Conservation (phyloP, 192 early-diverging fungal genomes). For the Linnemannia exigua region DNA sequence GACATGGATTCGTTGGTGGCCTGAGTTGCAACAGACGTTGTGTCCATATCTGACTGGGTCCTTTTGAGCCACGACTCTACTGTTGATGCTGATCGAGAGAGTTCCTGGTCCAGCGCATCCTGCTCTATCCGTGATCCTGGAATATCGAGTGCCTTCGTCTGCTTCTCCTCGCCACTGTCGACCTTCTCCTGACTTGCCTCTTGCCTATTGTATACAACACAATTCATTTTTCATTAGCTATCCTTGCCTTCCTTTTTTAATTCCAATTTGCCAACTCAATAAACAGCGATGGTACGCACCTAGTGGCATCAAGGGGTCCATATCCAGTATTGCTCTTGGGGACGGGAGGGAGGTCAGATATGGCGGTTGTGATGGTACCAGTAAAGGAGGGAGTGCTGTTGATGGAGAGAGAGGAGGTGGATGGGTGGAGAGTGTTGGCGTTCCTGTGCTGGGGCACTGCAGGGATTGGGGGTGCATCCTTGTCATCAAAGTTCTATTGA, state of each 20-base stretch:
- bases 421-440: background rate
- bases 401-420: background rate
- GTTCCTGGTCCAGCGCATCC: constrained; percentile 18
- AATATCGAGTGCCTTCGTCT: background rate
- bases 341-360: constrained; percentile 10
- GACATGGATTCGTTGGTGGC: background rate
- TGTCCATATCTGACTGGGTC: background rate
- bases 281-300: background rate
- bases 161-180: background rate
- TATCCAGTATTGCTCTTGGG: constrained; percentile 7
- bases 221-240: background rate
- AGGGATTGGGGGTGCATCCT: constrained; percentile 44
- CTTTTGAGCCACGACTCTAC: constrained; percentile 41
- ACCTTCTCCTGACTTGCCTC: background rate
- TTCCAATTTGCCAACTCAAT: background rate
- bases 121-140: background rate
- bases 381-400: constrained; percentile 4
- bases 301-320: constrained; percentile 15
- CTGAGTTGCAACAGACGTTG: background rate
- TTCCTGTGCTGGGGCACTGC: constrained; percentile 13
- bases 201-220: background rate
- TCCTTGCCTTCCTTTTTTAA: background rate
- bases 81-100: constrained; percentile 18
- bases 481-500: constrained; percentile 46
- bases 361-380: constrained; percentile 1